phyloP scores from a whole-genome alignment of 257 asterid genomes.

The Scutellaria galericulata region DNA sequence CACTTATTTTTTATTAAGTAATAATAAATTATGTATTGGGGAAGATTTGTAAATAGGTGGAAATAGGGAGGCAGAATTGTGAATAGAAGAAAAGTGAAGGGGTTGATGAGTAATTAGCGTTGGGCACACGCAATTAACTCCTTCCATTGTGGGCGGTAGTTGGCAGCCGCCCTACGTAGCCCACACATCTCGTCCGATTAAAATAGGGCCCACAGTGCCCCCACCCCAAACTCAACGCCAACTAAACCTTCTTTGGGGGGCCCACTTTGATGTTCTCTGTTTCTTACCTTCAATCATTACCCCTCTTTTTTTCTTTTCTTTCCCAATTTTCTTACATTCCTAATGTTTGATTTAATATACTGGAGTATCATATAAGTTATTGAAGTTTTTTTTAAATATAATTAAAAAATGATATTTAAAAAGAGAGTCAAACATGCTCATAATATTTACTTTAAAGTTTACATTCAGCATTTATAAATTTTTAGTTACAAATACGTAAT shows the following conservation, averaged over 20 bases:
- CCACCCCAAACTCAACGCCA: constrained; percentile 33
- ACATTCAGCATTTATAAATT: no score
- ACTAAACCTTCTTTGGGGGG: background rate
- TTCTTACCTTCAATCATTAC: background rate
- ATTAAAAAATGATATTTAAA: no score
- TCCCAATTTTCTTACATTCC: background rate
- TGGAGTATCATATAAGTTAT: no score
- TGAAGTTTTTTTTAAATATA: no score
- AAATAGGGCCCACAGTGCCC: constrained; percentile 40
- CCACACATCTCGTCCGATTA: constrained; percentile 29
- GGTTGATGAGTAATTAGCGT: background rate
- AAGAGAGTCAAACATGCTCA: no score
- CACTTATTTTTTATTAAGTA: no score
- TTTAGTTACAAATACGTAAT: no score
- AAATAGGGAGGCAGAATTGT: background rate
- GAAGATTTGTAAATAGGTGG: background rate
- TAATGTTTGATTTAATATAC: background rate
- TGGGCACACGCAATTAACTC: constrained; percentile 31
- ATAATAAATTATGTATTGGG: background rate
- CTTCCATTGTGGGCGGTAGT: constrained; percentile 41
- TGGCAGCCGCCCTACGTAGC: constrained; percentile 56
- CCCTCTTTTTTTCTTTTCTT: background rate
- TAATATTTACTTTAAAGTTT: no score
- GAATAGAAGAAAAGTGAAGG: constrained; percentile 12
- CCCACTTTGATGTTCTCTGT: constrained; percentile 27